Evolutionary conservation across 371 early-diverging fungal genomes (phyloP).

Genomic region (Mucor circinelloides): DNA sequence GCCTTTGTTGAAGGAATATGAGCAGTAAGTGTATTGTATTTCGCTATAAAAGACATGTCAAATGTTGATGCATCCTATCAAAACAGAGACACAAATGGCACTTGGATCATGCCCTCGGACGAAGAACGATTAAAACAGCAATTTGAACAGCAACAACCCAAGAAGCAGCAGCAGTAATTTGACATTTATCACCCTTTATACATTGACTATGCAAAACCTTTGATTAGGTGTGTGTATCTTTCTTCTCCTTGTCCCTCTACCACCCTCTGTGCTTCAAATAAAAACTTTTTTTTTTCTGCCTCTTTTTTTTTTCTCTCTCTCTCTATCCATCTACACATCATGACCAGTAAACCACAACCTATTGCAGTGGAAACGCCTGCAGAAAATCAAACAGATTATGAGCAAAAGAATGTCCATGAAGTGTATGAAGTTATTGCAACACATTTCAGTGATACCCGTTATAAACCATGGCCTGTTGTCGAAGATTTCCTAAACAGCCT

Average conservation of each 20-base stretch:
- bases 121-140: constrained; percentile 24
- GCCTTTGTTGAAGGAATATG: constrained; percentile 48
- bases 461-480: constrained; percentile 98
- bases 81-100: constrained; percentile 47
- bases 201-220: background rate
- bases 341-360: constrained; percentile 56
- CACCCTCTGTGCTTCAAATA: background rate
- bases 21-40: constrained; percentile 29
- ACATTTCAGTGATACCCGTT: constrained; percentile 94
- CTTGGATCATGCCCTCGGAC: constrained; percentile 48
- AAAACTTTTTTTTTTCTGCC: background rate
- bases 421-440: constrained; percentile 93
- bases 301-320: background rate
- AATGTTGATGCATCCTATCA: background rate
- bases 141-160: background rate
- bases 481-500: constrained; percentile 74
- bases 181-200: background rate
- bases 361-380: constrained; percentile 54
- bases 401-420: constrained; percentile 81
- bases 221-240: no score
- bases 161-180: background rate
- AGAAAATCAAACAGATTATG: constrained; percentile 58
- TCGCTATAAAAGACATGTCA: background rate
- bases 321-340: background rate
- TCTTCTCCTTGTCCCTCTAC: no score